Percentiles rank a stretch among this genome's conserved stretches.
Evolutionary conservation across 2,329 filamentous ascomycete genomes (phyloP).

Genomic region (Xylariaceae sp.): DNA sequence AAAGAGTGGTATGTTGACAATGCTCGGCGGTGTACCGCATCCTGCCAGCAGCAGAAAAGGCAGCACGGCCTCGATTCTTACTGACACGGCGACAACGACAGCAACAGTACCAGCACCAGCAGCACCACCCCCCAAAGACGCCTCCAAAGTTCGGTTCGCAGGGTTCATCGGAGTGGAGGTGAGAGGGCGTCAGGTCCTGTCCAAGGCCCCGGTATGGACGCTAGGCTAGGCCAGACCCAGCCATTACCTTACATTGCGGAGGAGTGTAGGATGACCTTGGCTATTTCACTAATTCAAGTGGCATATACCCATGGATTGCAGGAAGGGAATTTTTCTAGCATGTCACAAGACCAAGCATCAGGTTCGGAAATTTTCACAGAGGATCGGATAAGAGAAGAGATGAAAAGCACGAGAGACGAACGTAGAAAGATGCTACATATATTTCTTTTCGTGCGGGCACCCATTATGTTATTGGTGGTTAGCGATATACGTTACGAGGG

Average conservation of each 20-base stretch:
- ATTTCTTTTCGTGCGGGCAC: constrained; percentile 10
- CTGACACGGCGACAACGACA: constrained; percentile 47
- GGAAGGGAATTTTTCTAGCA: constrained; percentile 15
- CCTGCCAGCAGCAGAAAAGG: constrained; percentile 42
- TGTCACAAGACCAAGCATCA: constrained; percentile 23
- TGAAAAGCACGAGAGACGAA: constrained; percentile 23
- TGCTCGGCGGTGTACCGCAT: constrained; percentile 39
- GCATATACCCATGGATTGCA: constrained; percentile 2
- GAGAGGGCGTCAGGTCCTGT: constrained; percentile 73
- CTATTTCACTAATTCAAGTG: background rate
- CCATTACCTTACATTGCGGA: background rate
- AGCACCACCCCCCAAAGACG: constrained; percentile 50
- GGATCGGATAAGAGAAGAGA: constrained; percentile 1
- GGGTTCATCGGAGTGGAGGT: constrained; percentile 79
- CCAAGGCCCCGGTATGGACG: constrained; percentile 77
- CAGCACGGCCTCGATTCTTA: constrained; percentile 45
- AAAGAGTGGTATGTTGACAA: constrained; percentile 55
- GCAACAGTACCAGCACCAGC: constrained; percentile 32
- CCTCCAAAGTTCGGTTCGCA: constrained; percentile 71
- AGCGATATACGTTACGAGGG: background rate
- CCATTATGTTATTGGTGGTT: constrained; percentile 6
- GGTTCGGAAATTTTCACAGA: constrained; percentile 8
- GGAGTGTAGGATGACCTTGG: background rate
- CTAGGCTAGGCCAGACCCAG: constrained; percentile 43
- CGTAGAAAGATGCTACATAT: constrained; percentile 25